Percentiles rank a stretch among this genome's conserved stretches.
Conservation (phyloP, 1,139 yeast species). For the Arxiozyma slooffiae region DNA sequence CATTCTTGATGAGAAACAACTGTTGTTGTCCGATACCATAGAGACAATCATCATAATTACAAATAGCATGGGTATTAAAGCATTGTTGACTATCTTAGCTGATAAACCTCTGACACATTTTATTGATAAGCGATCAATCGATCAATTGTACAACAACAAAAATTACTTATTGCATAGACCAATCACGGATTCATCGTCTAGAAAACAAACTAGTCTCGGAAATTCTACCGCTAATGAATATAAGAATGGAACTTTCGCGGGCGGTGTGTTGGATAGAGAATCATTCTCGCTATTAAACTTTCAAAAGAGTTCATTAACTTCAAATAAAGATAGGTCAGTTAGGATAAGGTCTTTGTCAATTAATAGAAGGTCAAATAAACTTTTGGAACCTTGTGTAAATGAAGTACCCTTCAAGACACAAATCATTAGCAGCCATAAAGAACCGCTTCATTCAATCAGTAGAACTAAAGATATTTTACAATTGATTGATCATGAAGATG, state of each 20-base stretch:
- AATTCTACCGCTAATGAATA: no score
- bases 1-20: conserved; percentile 2
- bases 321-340: conserved; percentile 29
- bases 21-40: conserved; percentile 3
- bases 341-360: conserved; percentile 23
- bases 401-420: conserved; percentile 3
- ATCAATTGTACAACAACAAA: conserved; percentile 15
- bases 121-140: conserved; percentile 26
- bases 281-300: conserved; percentile 26
- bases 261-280: conserved; percentile 18
- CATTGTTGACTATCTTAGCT: conserved; percentile 27
- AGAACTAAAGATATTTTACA: conserved; percentile 6
- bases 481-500: conserved; percentile 5
- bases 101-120: conserved; percentile 28
- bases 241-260: no score
- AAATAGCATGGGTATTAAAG: conserved; percentile 30
- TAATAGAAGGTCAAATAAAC: conserved; percentile 12
- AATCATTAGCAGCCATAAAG: conserved; percentile 1
- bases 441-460: conserved; percentile 2
- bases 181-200: background rate
- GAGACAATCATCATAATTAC: conserved; percentile 27
- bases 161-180: conserved; percentile 1
- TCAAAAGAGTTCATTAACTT: conserved; percentile 24
- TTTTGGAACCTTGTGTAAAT: background rate
- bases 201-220: background rate